Evolutionary conservation across 345 rosid species (phyloP).

Genomic region (Reutealis trisperma): DNA sequence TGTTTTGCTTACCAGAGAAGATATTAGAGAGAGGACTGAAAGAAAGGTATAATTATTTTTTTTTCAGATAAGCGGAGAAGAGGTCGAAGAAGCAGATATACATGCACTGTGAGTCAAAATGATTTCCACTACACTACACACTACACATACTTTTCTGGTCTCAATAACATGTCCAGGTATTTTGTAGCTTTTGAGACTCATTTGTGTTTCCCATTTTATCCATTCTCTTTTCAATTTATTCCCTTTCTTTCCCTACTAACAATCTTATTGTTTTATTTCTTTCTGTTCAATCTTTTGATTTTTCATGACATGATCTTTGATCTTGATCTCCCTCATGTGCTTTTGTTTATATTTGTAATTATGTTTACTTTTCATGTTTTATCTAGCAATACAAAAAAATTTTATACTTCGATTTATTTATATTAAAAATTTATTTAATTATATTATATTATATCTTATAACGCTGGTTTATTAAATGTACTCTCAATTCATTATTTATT

Average conservation of each 20-base stretch:
- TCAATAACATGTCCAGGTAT: constrained; percentile 36
- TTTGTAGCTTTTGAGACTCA: constrained; percentile 28
- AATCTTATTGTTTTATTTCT: not conserved
- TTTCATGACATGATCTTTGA: not conserved
- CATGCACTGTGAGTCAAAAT: constrained; percentile 50
- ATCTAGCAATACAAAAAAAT: no score
- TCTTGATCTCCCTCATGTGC: no score
- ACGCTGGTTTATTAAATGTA: no score
- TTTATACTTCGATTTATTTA: no score
- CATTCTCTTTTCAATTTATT: constrained; percentile 2
- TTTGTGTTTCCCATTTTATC: constrained; percentile 27
- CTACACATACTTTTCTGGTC: constrained; percentile 11
- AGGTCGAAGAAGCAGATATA: constrained; percentile 36
- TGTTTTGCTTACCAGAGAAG: constrained; percentile 23
- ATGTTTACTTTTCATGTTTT: no score
- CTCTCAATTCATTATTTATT: no score
- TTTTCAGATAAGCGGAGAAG: constrained; percentile 21
- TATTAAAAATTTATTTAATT: no score
- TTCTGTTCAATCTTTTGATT: not conserved
- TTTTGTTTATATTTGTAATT: no score
- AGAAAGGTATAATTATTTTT: not conserved
- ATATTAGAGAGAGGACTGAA: not conserved
- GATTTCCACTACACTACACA: constrained; percentile 27
- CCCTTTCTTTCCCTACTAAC: not conserved
- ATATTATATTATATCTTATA: no score